phyloP scores from a whole-genome alignment of 345 rosid species.

The Cardamine occulta region DNA sequence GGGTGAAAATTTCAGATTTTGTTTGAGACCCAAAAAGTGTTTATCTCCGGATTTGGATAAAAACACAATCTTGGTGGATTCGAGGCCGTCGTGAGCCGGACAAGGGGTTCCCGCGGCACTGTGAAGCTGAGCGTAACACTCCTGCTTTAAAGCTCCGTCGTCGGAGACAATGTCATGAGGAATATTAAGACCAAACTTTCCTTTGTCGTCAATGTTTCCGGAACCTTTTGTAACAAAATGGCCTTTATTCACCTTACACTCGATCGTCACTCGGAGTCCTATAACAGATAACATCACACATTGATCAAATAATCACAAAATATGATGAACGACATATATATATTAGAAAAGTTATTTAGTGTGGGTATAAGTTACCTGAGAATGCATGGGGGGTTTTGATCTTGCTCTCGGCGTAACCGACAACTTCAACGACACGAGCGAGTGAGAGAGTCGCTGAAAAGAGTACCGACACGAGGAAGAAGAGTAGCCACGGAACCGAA shows the following conservation, averaged over 20 bases:
- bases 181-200: constrained; percentile 66
- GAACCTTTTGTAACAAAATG: constrained; percentile 60
- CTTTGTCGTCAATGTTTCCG: constrained; percentile 60
- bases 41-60: constrained; percentile 50
- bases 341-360: no score
- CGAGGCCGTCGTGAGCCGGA: constrained; percentile 57
- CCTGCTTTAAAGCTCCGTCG: constrained; percentile 63
- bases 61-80: constrained; percentile 61
- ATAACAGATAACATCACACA: constrained; percentile 11
- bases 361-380: constrained; percentile 51
- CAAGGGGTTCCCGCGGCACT: constrained; percentile 65
- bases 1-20: constrained; percentile 66
- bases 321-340: background rate
- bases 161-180: constrained; percentile 53
- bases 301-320: background rate
- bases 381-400: constrained; percentile 57
- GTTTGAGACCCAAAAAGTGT: constrained; percentile 57
- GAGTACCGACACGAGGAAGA: constrained; percentile 40
- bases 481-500: constrained; percentile 50
- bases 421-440: constrained; percentile 56
- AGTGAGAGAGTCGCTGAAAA: constrained; percentile 47
- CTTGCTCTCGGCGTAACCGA: constrained; percentile 71
- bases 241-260: constrained; percentile 63
- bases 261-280: constrained; percentile 78
- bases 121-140: constrained; percentile 88